Evolutionary conservation across 768 basidiomycete species (phyloP).

Genomic region (Phaeolepiota aurea): DNA sequence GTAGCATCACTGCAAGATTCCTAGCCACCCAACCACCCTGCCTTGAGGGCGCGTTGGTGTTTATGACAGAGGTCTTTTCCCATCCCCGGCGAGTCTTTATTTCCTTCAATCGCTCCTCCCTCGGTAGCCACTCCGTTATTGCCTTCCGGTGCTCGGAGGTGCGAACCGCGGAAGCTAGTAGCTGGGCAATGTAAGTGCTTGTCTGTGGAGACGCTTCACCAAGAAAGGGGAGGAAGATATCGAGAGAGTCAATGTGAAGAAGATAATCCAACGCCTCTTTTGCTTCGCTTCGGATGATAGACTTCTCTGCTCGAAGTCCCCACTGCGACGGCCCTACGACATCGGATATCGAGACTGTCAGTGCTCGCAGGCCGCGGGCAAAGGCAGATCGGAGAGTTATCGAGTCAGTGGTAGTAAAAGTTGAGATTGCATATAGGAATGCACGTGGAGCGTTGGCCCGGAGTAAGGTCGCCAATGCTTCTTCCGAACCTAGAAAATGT

Average conservation of each 20-base stretch:
- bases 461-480: constrained; percentile 50
- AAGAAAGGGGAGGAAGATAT: constrained; percentile 61
- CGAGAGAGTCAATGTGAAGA: constrained; percentile 58
- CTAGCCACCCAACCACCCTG: constrained; percentile 56
- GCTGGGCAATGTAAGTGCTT: constrained; percentile 46
- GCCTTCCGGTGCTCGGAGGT: constrained; percentile 36
- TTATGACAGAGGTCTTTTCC: constrained; percentile 49
- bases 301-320: constrained; percentile 43
- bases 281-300: constrained; percentile 38
- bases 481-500: constrained; percentile 55
- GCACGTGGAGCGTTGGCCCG: constrained; percentile 49
- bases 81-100: constrained; percentile 59
- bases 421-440: constrained; percentile 54
- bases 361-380: constrained; percentile 51
- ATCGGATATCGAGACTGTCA: constrained; percentile 55
- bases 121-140: constrained; percentile 59
- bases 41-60: constrained; percentile 27
- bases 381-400: constrained; percentile 44
- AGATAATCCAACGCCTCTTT: constrained; percentile 49
- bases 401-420: constrained; percentile 28
- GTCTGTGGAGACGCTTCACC: constrained; percentile 30
- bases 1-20: constrained; percentile 38
- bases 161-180: constrained; percentile 47
- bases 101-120: constrained; percentile 43
- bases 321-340: constrained; percentile 63